A percentile compares a stretch with the other conserved stretches of the same genome.
These are phyloP conservation scores for Metarhizium sp. DNA, from an alignment of 2,329 filamentous ascomycete species.

Conservation along the genomic window DNA sequence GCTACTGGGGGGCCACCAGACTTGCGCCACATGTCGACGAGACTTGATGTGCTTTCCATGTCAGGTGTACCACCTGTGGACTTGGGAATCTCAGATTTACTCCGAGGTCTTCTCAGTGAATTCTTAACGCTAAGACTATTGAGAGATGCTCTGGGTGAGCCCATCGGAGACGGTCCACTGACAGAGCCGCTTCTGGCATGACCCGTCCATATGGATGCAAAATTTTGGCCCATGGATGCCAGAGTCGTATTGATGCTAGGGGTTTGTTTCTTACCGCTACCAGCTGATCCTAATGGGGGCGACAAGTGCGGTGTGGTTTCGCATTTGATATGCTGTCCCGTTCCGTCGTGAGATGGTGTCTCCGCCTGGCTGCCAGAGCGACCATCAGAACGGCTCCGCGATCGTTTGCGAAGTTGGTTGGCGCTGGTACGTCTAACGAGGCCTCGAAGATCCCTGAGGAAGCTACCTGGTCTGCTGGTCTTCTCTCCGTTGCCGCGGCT, in stretches of 20 bases:
- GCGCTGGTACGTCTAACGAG: constrained; percentile 42
- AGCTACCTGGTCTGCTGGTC: constrained; percentile 35
- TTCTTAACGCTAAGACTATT: constrained; percentile 35
- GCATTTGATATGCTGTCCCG: constrained; percentile 28
- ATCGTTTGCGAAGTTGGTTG: constrained; percentile 35
- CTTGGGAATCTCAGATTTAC: constrained; percentile 44
- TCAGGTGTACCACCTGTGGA: constrained; percentile 16
- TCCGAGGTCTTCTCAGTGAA: constrained; percentile 43
- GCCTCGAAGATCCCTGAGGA: constrained; percentile 40
- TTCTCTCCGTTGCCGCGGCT: constrained; percentile 30
- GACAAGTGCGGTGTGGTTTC: constrained; percentile 36
- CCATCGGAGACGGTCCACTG: constrained; percentile 37
- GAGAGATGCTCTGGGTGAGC: constrained; percentile 42
- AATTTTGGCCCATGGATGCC: constrained; percentile 42
- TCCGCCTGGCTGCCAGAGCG: constrained; percentile 20
- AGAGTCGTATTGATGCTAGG: constrained; percentile 53
- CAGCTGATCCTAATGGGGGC: constrained; percentile 40
- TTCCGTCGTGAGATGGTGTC: constrained; percentile 10
- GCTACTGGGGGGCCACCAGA: constrained; percentile 46
- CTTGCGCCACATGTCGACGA: constrained; percentile 42
- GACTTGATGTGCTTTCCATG: constrained; percentile 30
- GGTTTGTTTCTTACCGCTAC: constrained; percentile 41
- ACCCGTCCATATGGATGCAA: constrained; percentile 45
- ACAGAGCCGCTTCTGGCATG: constrained; percentile 54
- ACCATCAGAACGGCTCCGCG: constrained; percentile 22